phyloP scores from a whole-genome alignment of 2,329 filamentous ascomycete genomes.

The Epichloe brachyelytri region DNA sequence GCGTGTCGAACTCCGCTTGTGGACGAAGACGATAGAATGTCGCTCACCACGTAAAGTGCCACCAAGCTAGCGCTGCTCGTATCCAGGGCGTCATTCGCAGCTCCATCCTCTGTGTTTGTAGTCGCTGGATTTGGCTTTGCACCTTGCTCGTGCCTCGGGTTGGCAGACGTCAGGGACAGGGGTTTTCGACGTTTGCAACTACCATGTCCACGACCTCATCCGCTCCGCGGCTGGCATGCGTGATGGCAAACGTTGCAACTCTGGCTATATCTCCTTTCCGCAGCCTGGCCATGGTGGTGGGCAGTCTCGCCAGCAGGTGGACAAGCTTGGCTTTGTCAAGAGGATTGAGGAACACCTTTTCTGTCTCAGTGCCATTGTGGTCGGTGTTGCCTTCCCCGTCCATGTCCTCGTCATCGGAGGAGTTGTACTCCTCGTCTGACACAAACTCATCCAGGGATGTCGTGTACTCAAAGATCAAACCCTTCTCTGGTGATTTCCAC shows the following conservation, averaged over 20 bases:
- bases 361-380: conserved; percentile 29
- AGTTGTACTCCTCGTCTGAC: conserved; percentile 75
- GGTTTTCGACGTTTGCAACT: conserved; percentile 71
- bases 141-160: conserved; percentile 37
- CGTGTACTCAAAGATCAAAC: conserved; percentile 66
- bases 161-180: conserved; percentile 59
- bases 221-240: conserved; percentile 70
- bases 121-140: conserved; percentile 17
- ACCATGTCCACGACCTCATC: conserved; percentile 89
- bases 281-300: conserved; percentile 59
- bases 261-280: conserved; percentile 77
- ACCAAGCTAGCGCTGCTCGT: conserved; percentile 63
- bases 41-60: conserved; percentile 63
- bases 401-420: conserved; percentile 68
- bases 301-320: conserved; percentile 72
- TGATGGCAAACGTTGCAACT: conserved; percentile 78
- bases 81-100: conserved; percentile 39
- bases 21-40: conserved; percentile 66
- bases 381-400: conserved; percentile 45
- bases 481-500: conserved; percentile 63
- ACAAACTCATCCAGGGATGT: conserved; percentile 68
- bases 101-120: conserved; percentile 19
- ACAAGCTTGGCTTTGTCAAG: conserved; percentile 73
- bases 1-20: conserved; percentile 69
- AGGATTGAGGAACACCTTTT: conserved; percentile 62